Evolutionary conservation across 352 stramenopile species (phyloP).

Genomic region (Paralagenidium karlingii): DNA sequence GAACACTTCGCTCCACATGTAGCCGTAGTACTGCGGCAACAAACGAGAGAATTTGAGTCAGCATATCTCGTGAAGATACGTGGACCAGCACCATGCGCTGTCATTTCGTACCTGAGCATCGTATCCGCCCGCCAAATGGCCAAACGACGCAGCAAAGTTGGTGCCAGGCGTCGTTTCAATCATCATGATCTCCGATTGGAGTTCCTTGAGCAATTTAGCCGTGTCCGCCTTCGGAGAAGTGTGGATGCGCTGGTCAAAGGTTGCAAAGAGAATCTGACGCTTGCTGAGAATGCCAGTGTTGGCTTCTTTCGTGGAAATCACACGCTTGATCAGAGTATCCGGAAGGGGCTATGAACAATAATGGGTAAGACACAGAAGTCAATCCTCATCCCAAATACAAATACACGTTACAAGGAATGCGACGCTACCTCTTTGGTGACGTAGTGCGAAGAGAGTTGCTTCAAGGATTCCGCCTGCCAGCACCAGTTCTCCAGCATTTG

Average conservation of each 20-base stretch:
- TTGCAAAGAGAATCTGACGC: slow-evolving; percentile 69
- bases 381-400: not conserved
- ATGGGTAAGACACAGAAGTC: too few species aligned
- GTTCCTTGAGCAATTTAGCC: slow-evolving; percentile 55
- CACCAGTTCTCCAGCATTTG: slow-evolving; percentile 90
- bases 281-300: slow-evolving; percentile 74
- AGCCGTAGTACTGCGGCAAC: slow-evolving; percentile 60
- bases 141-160: slow-evolving; percentile 78
- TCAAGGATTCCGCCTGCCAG: slow-evolving; percentile 76
- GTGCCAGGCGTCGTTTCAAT: slow-evolving; percentile 78
- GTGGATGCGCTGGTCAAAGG: slow-evolving; percentile 80
- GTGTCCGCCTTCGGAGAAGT: slow-evolving; percentile 76
- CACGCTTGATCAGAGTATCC: slow-evolving; percentile 57
- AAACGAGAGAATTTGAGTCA: slow-evolving; percentile 2
- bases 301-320: slow-evolving; percentile 82
- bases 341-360: slow-evolving; percentile 42
- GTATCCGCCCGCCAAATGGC: slow-evolving; percentile 67
- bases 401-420: too few species aligned
- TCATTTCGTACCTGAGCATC: slow-evolving; percentile 28
- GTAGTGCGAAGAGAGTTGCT: slow-evolving; percentile 81
- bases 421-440: slow-evolving; percentile 44
- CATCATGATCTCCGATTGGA: slow-evolving; percentile 78
- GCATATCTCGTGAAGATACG: too few species aligned
- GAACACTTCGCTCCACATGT: slow-evolving; percentile 86
- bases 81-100: slow-evolving; percentile 14